Base-by-base conservation (phyloP, 164 flowering plant genomes). In the Euptelea pleiosperma region DNA sequence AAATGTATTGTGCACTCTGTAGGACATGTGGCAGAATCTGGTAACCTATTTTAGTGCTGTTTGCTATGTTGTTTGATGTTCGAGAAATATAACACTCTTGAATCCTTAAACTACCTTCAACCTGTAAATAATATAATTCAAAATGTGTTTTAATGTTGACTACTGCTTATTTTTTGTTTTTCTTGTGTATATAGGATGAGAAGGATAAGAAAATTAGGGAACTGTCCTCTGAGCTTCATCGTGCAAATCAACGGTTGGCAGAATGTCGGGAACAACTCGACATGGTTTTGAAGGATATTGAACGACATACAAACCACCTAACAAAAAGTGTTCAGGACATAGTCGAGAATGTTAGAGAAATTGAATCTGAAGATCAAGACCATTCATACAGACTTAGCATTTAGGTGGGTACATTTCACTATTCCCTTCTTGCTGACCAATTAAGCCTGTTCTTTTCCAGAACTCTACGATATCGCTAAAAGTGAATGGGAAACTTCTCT, bases 131-230 rank as follows among this genome's bases (percentile, higher is more conserved):
- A 16, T 25, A 42, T 18, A 3, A 4, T n/a, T n/a, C 10, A 3
- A n/a, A 2, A n/a, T 42, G 9, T 21, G 3, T 11, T 45, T n/a
- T n/a, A n/a, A 22, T 21, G 2, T 45, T 21, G 5, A 8, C 49
- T 1, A 22, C 2, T 42, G 15, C 3, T 8, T 3, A 2, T 6
- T 9, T 28, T 3, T 50, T 4, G 2, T 28, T 12, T 24, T 11
- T 49, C 35, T 15, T 5, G 26, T n/a, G 28, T 21, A 35, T 64
- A 45, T 48, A 80, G 85, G 85, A 80, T 60, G 85, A 77, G 59
- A 80, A 77, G 68, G 85, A 77, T 37, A 77, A 63, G 69, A 73
- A 64, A 61, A 80, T 80, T 50, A 78, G 70, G 44, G 85, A 80
- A 60, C 62, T 80, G 15, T 71, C 79, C 22, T 48, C 68, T 2